Evolutionary conservation across 768 basidiomycete species (phyloP), one percentile per base, ranked within the genome.

Genomic region (Pisolithus microcarpus): DNA sequence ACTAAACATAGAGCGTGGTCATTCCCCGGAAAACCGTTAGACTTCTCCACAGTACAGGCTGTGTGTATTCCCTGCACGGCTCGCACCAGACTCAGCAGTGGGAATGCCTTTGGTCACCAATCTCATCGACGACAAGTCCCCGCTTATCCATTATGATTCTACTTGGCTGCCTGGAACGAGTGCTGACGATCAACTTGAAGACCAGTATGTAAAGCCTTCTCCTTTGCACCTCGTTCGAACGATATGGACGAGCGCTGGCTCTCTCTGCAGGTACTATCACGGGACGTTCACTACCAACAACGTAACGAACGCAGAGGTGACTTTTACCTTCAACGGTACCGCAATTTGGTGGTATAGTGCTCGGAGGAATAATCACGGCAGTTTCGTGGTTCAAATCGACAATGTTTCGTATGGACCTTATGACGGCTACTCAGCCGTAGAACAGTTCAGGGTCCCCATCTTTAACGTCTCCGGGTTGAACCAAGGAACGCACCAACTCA

Each of bases 321-420:
- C 65, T 0, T 73, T 80, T 56, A 51, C 58, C 24, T 80, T 80
- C 67, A 75, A 75, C 38, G 80, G 79, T 11, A 77, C 72, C 10
- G 71, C 66, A 6, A 59, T 81, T 19, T 70, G 71, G 63, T 58
- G 80, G 9, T 80, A 71, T 51, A 79, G 80, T 7, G 72, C 77
- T 2, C 73, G 75, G 47, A 68, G 78, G 23, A 38, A 50, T 5
- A 76, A 77, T 48, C 76, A 79, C 56, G 78, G 79, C 0, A 56
- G 48, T 7, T 81, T 70, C 57, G 63, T 64, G 31, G 68, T 80
- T 40, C 60, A 63, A 28, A 57, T 80, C 1, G 78, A 81, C 60
- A 51, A 63, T 26, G 54, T 42, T 8, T 52, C 50, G 23, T 71
- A 61, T 40, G 50, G 63, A 13, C 46, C 52, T 26, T 47, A 54